Base-by-base conservation (phyloP, 805 yeast species). In the Saccharomycopsis olivae region DNA sequence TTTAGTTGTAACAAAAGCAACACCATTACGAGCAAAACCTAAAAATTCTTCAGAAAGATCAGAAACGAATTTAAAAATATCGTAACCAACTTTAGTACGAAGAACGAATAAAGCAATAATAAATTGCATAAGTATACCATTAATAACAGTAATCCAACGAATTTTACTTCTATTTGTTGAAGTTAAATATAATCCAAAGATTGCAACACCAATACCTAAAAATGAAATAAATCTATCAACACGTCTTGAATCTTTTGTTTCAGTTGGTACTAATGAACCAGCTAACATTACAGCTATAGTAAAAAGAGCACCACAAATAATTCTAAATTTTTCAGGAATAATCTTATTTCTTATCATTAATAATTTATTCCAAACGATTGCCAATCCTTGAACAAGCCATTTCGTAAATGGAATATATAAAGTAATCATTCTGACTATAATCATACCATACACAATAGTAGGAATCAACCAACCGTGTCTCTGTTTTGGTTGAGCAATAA, bases 51-150 rank as follows among this genome's bases (percentile, higher is more conserved):
- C 64, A 33, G 80, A 77, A 51, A 75, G 60, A 39, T 64, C 59
- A 19, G 78, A 69, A 50, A 75, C 69, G 53, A 74, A 75, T 57
- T 73, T 69, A 62, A 75, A 75, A 49, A 75, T 62, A 52, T 74
- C 78, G 53, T 68, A 74, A 44, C 82, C 82, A 33, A 66, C 65
- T 50, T 62, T 61, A 16, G 81, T 75, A 52, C 81, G 61, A 53
- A 75, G 61, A 10, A 75, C 81, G 48, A 75, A 75, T 32, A 75
- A 60, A 4, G 80, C 78, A 44, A 75, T 55, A 43, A 73, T 67
- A 51, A 60, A 75, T 54, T 75, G 81, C 62, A 71, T 67, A 53
- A 75, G 65, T 60, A 70, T 62, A 30, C 80, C 81, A 24, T 71
- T 68, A 46, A 71, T 68, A 19, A 75, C 78, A 3, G 79, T 71